phyloP scores from a whole-genome alignment of 2,329 filamentous ascomycete genomes.

The Penicillium sp. region DNA sequence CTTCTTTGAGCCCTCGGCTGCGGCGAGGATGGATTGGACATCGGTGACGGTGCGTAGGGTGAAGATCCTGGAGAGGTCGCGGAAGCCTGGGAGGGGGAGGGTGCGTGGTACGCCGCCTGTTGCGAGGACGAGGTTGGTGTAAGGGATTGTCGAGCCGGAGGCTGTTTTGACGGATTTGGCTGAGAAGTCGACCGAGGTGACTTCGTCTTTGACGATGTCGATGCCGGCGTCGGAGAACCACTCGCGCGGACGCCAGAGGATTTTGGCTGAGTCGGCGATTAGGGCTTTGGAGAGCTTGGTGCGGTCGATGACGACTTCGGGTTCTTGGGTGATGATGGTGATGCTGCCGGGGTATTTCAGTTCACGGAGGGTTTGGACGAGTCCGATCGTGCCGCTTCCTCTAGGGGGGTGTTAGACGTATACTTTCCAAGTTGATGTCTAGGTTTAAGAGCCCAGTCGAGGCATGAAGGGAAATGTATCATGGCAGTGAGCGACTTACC shows the following conservation, averaged over 20 bases:
- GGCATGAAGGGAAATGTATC: neutral
- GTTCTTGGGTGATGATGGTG: constrained; percentile 81
- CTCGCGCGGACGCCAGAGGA: constrained; percentile 72
- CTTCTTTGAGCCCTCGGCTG: constrained; percentile 75
- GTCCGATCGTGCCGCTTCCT: constrained; percentile 79
- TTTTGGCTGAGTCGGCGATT: constrained; percentile 75
- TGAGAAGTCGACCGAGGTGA: constrained; percentile 74
- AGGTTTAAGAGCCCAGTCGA: neutral
- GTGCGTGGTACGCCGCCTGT: constrained; percentile 77
- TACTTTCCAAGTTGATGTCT: neutral
- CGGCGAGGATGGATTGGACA: constrained; percentile 72
- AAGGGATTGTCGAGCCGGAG: constrained; percentile 68
- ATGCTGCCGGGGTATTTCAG: constrained; percentile 78
- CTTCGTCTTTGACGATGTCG: constrained; percentile 60
- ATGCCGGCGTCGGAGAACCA: constrained; percentile 71
- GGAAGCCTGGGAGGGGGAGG: constrained; percentile 82
- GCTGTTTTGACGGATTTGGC: constrained; percentile 73
- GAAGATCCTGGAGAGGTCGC: constrained; percentile 79
- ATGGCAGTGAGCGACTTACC: constrained; percentile 41
- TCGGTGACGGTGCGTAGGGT: constrained; percentile 76
- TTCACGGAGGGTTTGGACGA: constrained; percentile 78
- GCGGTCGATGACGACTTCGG: constrained; percentile 84
- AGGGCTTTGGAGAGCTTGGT: constrained; percentile 96
- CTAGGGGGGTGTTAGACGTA: constrained; percentile 38
- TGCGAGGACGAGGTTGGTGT: constrained; percentile 87